Evolutionary conservation across 805 yeast genomes (phyloP).

Genomic region (Sugiyamaella chiloensis): DNA sequence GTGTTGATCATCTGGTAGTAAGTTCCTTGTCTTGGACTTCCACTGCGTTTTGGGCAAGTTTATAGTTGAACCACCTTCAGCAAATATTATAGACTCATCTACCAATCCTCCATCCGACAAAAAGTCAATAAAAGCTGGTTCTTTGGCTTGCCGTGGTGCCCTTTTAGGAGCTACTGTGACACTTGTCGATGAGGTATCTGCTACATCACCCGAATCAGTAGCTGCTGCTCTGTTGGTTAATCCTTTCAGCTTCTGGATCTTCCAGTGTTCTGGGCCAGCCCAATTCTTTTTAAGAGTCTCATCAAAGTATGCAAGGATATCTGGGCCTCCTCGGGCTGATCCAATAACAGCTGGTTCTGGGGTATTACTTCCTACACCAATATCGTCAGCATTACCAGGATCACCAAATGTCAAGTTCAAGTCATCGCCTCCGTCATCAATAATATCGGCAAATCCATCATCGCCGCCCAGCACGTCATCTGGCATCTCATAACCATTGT

Average conservation of each 20-base stretch:
- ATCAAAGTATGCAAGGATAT: slow-evolving; percentile 79
- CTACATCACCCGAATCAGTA: slow-evolving; percentile 2
- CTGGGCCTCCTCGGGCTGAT: slow-evolving; percentile 37
- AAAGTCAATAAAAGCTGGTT: slow-evolving; percentile 43
- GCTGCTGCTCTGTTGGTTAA: slow-evolving; percentile 1
- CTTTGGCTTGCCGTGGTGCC: slow-evolving; percentile 29
- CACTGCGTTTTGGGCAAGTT: slow-evolving; percentile 44
- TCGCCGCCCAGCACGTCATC: slow-evolving; percentile 3
- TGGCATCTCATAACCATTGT: slow-evolving; percentile 2
- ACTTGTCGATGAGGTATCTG: background rate
- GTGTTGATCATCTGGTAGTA: slow-evolving; percentile 70
- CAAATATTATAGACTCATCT: slow-evolving; percentile 42
- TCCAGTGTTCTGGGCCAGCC: slow-evolving; percentile 96
- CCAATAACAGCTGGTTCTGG: background rate
- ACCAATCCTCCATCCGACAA: slow-evolving; percentile 35
- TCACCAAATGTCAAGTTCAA: slow-evolving; percentile 11
- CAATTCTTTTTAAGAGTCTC: slow-evolving; percentile 66
- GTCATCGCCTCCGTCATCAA: slow-evolving; percentile 13
- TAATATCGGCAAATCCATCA: slow-evolving; percentile 15
- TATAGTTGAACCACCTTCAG: slow-evolving; percentile 37
- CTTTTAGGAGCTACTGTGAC: slow-evolving; percentile 6
- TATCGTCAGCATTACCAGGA: background rate
- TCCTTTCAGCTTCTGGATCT: slow-evolving; percentile 56
- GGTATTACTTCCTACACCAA: background rate
- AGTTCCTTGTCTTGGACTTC: slow-evolving; percentile 42